Evolutionary conservation across 306 rosid species (phyloP).

Genomic region (Ormosia semicastrata): DNA sequence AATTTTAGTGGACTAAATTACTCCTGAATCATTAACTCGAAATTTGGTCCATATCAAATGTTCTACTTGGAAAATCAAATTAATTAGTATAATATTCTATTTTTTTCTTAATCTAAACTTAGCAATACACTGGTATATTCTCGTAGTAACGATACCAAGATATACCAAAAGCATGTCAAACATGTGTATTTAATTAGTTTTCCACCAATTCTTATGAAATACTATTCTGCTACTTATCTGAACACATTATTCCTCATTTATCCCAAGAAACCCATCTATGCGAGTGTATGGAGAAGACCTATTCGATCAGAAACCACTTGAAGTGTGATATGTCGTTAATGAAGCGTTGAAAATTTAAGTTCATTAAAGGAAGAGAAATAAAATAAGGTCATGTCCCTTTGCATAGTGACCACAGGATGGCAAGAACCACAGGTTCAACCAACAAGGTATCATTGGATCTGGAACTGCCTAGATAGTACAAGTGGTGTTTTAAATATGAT

Average conservation of each 20-base stretch:
- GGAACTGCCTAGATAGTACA: not conserved
- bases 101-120: not conserved
- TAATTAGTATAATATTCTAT: not conserved
- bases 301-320: not conserved
- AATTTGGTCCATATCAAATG: too few relatives aligned
- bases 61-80: not conserved
- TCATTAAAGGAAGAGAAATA: constrained; percentile 19
- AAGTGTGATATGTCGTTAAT: not conserved
- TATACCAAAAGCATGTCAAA: constrained; percentile 4
- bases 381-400: not conserved
- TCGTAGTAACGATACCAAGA: not conserved
- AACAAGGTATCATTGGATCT: not conserved
- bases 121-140: not conserved
- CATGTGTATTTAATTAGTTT: not conserved
- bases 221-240: not conserved
- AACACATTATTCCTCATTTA: not conserved
- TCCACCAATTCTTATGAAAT: not conserved
- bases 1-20: too few relatives aligned
- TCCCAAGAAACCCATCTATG: not conserved
- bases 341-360: not conserved
- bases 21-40: too few relatives aligned
- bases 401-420: constrained; percentile 10
- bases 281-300: not conserved
- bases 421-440: not conserved
- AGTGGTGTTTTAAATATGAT: not conserved